phyloP scores from a whole-genome alignment of 192 early-diverging fungal species.

The Coemansia furcata region DNA sequence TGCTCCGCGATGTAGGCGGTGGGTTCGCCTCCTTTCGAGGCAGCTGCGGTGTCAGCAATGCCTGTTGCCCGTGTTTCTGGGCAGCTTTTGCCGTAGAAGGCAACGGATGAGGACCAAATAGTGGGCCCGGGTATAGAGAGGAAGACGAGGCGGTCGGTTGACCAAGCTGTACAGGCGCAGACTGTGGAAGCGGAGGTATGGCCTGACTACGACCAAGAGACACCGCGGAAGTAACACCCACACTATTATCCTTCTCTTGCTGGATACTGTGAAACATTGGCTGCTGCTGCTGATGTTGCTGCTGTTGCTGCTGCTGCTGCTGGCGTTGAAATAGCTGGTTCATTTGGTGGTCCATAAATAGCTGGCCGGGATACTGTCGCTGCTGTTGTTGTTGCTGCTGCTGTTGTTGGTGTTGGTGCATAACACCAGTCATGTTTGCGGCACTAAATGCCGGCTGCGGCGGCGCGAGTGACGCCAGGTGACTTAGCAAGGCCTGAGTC shows the following conservation, averaged over 20 bases:
- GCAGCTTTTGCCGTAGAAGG: background rate
- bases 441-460: background rate
- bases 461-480: background rate
- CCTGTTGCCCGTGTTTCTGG: background rate
- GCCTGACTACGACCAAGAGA: background rate
- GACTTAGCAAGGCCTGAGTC: conserved; percentile 1
- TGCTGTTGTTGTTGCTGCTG: conserved; percentile 1
- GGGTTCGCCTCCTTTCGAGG: background rate
- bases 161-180: background rate
- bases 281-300: no score
- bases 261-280: background rate
- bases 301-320: background rate
- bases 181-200: background rate
- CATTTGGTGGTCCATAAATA: background rate
- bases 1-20: conserved; percentile 7
- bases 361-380: background rate
- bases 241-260: background rate
- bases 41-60: background rate
- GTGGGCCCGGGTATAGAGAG: background rate
- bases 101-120: background rate
- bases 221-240: background rate
- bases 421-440: background rate
- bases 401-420: background rate
- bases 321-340: background rate
- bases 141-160: background rate